Percentiles rank a stretch among this genome's conserved stretches.
phyloP scores from a whole-genome alignment of 192 early-diverging fungal species.

The Podila horticola region DNA sequence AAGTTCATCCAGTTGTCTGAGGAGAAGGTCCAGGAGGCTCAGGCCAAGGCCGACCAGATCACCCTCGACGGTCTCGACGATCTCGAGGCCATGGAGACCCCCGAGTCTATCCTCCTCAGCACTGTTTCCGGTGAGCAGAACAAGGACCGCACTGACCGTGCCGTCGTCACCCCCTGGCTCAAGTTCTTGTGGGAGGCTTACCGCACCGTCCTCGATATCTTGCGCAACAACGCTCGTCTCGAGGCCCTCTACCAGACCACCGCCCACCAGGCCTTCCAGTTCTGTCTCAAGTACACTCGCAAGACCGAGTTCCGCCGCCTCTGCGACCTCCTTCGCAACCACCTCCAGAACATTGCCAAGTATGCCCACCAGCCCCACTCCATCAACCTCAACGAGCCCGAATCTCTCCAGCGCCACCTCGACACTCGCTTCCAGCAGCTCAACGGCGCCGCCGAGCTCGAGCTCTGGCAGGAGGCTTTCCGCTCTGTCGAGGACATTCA shows the following conservation, averaged over 20 bases:
- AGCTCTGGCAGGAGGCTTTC: conserved; percentile 99
- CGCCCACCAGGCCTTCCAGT: conserved; percentile 94
- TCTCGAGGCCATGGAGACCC: conserved; percentile 95
- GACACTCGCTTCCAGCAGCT: conserved; percentile 97
- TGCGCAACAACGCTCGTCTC: conserved; percentile 96
- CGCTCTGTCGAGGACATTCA: conserved; percentile 98
- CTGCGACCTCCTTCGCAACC: conserved; percentile 96
- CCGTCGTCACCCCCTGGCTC: conserved; percentile 98
- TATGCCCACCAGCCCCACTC: conserved; percentile 92
- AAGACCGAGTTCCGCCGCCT: conserved; percentile 99
- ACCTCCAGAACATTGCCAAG: conserved; percentile 91
- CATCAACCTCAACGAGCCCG: conserved; percentile 95
- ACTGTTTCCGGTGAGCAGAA: conserved; percentile 93
- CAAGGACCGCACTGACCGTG: conserved; percentile 97
- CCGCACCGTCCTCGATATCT: conserved; percentile 94
- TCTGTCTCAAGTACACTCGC: conserved; percentile 94
- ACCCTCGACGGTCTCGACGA: conserved; percentile 89
- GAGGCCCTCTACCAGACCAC: conserved; percentile 94
- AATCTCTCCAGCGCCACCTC: conserved; percentile 95
- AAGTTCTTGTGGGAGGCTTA: conserved; percentile 99
- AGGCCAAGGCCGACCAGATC: conserved; percentile 91
- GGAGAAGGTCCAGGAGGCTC: conserved; percentile 88
- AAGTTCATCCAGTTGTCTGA: conserved; percentile 89
- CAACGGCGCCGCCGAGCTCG: conserved; percentile 94
- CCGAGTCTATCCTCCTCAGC: conserved; percentile 96